These are phyloP conservation scores for Glonium stellatum DNA, from an alignment of 495 filamentous ascomycete species.

Conservation along the genomic window DNA sequence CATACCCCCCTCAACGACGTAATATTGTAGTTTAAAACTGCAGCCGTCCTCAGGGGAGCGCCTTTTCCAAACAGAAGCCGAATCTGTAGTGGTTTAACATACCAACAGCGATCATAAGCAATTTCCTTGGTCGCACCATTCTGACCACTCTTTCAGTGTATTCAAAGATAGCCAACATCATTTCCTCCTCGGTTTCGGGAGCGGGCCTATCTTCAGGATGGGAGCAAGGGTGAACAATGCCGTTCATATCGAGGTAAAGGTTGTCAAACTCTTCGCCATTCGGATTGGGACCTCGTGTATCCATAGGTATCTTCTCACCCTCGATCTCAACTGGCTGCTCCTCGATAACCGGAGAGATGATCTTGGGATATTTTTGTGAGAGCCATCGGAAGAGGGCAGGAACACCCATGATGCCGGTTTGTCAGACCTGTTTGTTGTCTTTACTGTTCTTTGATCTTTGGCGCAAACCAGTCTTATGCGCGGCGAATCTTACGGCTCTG, in stretches of 20 bases:
- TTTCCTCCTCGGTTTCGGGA: conserved; percentile 90
- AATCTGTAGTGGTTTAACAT: conserved; percentile 38
- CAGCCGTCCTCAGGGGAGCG: conserved; percentile 14
- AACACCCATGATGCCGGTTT: conserved; percentile 65
- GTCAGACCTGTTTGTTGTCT: background rate
- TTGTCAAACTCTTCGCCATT: conserved; percentile 99
- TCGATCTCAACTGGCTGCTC: conserved; percentile 70
- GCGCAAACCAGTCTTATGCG: too few relatives aligned
- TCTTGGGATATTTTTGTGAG: conserved; percentile 92
- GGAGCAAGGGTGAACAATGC: conserved; percentile 97
- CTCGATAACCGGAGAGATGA: conserved; percentile 84
- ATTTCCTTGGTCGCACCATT: conserved; percentile 91
- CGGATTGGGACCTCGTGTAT: conserved; percentile 76
- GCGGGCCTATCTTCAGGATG: conserved; percentile 91
- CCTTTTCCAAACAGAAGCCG: conserved; percentile 1
- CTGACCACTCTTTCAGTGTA: conserved; percentile 98
- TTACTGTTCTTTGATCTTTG: background rate
- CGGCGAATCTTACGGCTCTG: background rate
- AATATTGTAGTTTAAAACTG: conserved; percentile 15
- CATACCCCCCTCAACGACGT: conserved; percentile 19
- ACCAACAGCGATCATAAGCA: conserved; percentile 97
- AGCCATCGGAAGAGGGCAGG: conserved; percentile 91
- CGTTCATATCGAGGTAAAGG: conserved; percentile 98
- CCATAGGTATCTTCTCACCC: conserved; percentile 75
- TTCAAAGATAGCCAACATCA: conserved; percentile 97